A percentile compares a stretch with the other conserved stretches of the same genome.
phyloP scores from a whole-genome alignment of 768 basidiomycete genomes.

The Boletellus emodensis region DNA sequence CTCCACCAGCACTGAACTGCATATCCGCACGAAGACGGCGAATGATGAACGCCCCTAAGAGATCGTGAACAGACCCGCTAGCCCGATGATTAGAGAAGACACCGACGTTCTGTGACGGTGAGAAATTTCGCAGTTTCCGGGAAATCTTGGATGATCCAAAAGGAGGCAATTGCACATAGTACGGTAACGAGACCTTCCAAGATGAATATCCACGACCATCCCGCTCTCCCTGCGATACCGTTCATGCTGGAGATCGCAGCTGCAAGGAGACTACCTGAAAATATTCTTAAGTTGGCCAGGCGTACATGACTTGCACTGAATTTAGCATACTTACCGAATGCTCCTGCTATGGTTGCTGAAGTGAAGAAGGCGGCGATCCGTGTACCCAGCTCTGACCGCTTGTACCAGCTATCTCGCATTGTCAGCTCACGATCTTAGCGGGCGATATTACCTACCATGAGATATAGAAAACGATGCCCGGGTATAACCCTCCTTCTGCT shows the following conservation, averaged over 20 bases:
- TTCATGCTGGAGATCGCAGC: conserved; percentile 69
- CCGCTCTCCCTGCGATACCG: conserved; percentile 58
- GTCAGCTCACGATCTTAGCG: background rate
- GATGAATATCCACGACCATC: conserved; percentile 74
- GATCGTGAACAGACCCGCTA: background rate
- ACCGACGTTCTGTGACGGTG: conserved; percentile 55
- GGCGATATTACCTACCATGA: conserved; percentile 40
- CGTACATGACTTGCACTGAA: background rate
- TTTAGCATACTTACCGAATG: conserved; percentile 48
- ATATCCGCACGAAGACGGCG: conserved; percentile 61
- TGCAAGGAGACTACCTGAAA: conserved; percentile 57
- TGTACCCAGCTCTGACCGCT: conserved; percentile 67
- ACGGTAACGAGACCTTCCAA: conserved; percentile 71
- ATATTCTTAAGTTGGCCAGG: background rate
- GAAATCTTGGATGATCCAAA: conserved; percentile 75
- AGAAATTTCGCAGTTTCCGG: conserved; percentile 73
- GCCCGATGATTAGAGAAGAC: background rate
- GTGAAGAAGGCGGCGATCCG: conserved; percentile 76
- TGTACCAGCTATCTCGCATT: conserved; percentile 60
- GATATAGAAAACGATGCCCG: conserved; percentile 57
- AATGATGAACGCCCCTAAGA: conserved; percentile 56
- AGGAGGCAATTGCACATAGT: conserved; percentile 53
- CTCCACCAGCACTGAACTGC: conserved; percentile 62
- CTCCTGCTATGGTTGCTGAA: conserved; percentile 74
- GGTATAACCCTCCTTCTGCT: conserved; percentile 50